phyloP scores from a whole-genome alignment of 2,329 filamentous ascomycete genomes.

The Orbilia oligospora region DNA sequence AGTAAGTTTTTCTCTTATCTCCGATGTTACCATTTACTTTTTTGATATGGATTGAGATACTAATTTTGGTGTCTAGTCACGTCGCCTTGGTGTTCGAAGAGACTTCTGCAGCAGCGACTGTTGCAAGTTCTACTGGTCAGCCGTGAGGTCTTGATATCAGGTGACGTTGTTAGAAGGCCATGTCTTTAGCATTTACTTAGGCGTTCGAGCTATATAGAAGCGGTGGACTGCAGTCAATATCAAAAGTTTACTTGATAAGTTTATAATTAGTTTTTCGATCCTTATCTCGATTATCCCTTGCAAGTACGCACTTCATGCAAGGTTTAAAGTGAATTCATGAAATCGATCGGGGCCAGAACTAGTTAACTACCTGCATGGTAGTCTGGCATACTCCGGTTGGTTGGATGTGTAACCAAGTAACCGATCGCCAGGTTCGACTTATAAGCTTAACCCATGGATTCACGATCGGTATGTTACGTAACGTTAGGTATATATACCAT shows the following conservation, averaged over 20 bases:
- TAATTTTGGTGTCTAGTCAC: slow-evolving; percentile 43
- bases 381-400: slow-evolving; percentile 9
- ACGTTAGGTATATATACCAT: neutral
- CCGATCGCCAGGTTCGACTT: neutral
- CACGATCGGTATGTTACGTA: neutral
- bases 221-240: slow-evolving; percentile 26
- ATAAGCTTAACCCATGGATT: neutral
- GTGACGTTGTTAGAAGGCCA: slow-evolving; percentile 12
- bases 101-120: slow-evolving; percentile 11
- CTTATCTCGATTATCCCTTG: neutral
- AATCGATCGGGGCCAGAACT: neutral
- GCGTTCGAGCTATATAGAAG: slow-evolving; percentile 47
- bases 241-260: neutral
- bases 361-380: neutral
- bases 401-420: neutral
- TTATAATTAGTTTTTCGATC: neutral
- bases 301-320: neutral
- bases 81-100: slow-evolving; percentile 53
- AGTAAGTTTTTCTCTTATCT: slow-evolving; percentile 36
- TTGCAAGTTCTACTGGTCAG: slow-evolving; percentile 43
- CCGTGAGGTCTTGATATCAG: slow-evolving; percentile 5
- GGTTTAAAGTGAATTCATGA: neutral
- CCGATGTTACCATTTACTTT: neutral
- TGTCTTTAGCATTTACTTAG: slow-evolving; percentile 39
- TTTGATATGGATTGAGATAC: slow-evolving; percentile 10